Base-by-base conservation (phyloP, 345 rosid species). In the Populus pruinosa region DNA sequence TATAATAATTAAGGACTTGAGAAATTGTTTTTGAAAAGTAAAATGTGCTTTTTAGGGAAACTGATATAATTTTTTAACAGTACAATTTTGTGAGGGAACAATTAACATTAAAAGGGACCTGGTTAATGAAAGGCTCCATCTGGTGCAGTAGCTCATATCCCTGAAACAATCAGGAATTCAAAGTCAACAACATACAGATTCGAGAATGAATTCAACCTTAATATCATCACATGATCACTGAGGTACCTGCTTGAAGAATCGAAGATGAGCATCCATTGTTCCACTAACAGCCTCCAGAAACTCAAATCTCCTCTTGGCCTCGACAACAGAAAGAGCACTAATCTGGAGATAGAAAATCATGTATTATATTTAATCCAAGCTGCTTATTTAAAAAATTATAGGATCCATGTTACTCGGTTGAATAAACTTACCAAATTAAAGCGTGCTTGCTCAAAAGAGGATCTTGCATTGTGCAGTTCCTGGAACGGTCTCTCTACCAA, bases 101-200 rank as follows among this genome's bases (percentile, higher is more conserved):
- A 61, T 71, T 6, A 70, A 73, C 44, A 72, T 10, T 72, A 65
- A 56, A 49, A 62, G n/a, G 29, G 29, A 92, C 97, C 93, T 92
- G 91, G 82, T 87, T 89, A 82, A 92, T 89, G 82, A 89, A 88
- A 49, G 97, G 97, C 78, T 90, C 97, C 92, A 92, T 82, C 77
- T 90, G 89, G 77, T 90, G 88, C 69, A 92, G 82, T 75, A 92
- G 91, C 74, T 92, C 97, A 81, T 92, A 90, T 67, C 91, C 94
- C 97, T 92, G 87, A 70, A 83, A 80, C 67, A 69, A 75, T 43
- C 53, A 65, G 17, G 36, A 65, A 70, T 70, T 25, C 23, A 25
- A 76, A 65, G 49, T 65, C 67, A 36, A 70, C 72, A 16, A 80
- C 20, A 47, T 50, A 56, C 25, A n/a, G 5, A 67, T 18, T 53